These are phyloP conservation scores for Fusarium decemcellulare DNA, from an alignment of 2,329 filamentous ascomycete species.

Conservation along the genomic window DNA sequence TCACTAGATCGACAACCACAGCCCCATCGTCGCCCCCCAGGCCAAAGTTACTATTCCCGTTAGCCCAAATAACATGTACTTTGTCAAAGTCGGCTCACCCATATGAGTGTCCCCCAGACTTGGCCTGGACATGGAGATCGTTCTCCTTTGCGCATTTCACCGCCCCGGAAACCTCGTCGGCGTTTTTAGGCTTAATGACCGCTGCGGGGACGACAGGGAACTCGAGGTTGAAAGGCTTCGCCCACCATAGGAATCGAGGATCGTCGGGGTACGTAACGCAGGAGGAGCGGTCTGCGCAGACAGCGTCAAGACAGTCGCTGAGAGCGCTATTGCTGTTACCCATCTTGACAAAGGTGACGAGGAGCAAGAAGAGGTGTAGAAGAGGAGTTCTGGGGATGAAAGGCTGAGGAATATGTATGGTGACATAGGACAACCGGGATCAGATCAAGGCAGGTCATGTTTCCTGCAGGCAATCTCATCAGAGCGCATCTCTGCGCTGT, in stretches of 20 bases:
- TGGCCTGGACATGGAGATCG: slow-evolving; percentile 70
- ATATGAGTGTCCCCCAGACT: slow-evolving; percentile 76
- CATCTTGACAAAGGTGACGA: slow-evolving; percentile 49
- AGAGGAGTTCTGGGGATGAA: not conserved
- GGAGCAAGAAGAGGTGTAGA: not conserved
- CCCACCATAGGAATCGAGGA: slow-evolving; percentile 63
- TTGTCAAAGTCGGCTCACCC: slow-evolving; percentile 56
- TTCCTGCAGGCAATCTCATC: no score
- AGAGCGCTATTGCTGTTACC: slow-evolving; percentile 58
- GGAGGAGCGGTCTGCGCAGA: slow-evolving; percentile 60
- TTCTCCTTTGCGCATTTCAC: slow-evolving; percentile 69
- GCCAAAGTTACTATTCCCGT: slow-evolving; percentile 54
- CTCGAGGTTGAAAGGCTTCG: slow-evolving; percentile 68
- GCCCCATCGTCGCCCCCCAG: slow-evolving; percentile 65
- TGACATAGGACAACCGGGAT: not conserved
- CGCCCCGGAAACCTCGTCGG: slow-evolving; percentile 68
- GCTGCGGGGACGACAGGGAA: slow-evolving; percentile 65
- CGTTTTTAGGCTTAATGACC: slow-evolving; percentile 67
- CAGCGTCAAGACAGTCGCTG: slow-evolving; percentile 61
- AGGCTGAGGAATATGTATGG: not conserved
- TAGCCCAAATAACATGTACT: not conserved
- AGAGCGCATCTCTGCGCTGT: no score
- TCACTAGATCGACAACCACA: slow-evolving; percentile 68
- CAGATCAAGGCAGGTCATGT: no score
- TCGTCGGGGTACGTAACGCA: slow-evolving; percentile 64